phyloP scores from a whole-genome alignment of 345 rosid species.

The Arabis hirsuta region DNA sequence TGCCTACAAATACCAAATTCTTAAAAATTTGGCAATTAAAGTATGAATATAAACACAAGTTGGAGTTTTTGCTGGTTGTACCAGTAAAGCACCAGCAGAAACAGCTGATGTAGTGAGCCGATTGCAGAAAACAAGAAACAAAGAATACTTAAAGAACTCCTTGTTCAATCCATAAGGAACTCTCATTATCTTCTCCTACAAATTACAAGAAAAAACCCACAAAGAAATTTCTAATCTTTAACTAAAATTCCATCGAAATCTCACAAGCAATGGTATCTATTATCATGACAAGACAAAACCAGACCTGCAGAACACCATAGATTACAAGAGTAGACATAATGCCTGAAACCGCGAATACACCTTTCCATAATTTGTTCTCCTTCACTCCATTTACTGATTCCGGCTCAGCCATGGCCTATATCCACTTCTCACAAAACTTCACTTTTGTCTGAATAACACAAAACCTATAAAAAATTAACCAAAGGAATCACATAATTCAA shows the following conservation, averaged over 20 bases:
- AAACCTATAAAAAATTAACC: neutral
- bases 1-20: slow-evolving; percentile 51
- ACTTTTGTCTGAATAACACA: slow-evolving; percentile 7
- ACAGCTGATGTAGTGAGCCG: slow-evolving; percentile 80
- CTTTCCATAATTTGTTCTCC: slow-evolving; percentile 73
- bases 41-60: slow-evolving; percentile 19
- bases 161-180: slow-evolving; percentile 78
- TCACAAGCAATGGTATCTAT: neutral
- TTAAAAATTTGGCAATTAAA: neutral
- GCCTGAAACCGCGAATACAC: slow-evolving; percentile 74
- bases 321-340: slow-evolving; percentile 93
- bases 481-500: slow-evolving; percentile 1
- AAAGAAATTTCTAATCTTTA: neutral
- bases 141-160: slow-evolving; percentile 72
- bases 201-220: slow-evolving; percentile 10
- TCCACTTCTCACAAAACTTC: slow-evolving; percentile 27
- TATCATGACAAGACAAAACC: neutral
- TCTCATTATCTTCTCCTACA: slow-evolving; percentile 91
- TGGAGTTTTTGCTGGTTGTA: slow-evolving; percentile 32
- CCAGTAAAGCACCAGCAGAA: slow-evolving; percentile 76
- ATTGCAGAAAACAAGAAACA: slow-evolving; percentile 92
- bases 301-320: slow-evolving; percentile 89
- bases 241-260: neutral
- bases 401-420: slow-evolving; percentile 76
- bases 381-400: slow-evolving; percentile 45